These are phyloP conservation scores for Rossbeevera mucosa DNA, from an alignment of 768 basidiomycete genomes.

Conservation along the genomic window DNA sequence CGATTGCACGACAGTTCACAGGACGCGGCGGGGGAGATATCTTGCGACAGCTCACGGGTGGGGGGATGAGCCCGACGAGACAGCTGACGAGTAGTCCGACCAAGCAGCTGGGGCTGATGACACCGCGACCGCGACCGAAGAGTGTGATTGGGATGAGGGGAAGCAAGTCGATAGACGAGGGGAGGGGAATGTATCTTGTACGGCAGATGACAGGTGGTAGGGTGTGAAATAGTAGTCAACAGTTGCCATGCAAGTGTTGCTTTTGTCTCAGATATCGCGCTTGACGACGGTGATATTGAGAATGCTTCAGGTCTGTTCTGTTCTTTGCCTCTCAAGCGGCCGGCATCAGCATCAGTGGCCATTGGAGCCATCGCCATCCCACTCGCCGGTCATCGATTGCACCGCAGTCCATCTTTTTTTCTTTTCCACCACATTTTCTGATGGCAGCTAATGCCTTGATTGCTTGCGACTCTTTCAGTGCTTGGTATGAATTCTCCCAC, in stretches of 20 bases:
- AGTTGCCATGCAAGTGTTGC: conserved; percentile 12
- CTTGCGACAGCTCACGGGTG: conserved; percentile 60
- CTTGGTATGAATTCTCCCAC: conserved; percentile 24
- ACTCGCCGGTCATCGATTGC: conserved; percentile 6
- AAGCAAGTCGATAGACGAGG: conserved; percentile 62
- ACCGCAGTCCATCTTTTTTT: conserved; percentile 1
- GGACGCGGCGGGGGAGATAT: conserved; percentile 46
- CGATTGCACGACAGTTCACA: conserved; percentile 72
- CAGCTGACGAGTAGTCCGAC: conserved; percentile 66
- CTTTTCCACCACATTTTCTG: conserved; percentile 13
- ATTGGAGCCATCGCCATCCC: neutral
- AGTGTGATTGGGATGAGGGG: conserved; percentile 70
- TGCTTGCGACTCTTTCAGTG: conserved; percentile 9
- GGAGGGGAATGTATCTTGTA: conserved; percentile 66
- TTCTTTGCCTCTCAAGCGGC: conserved; percentile 1
- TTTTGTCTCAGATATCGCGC: neutral
- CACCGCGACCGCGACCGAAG: conserved; percentile 61
- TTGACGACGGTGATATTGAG: neutral
- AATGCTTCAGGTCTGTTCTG: neutral
- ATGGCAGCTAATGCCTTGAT: conserved; percentile 16
- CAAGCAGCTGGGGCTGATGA: conserved; percentile 51
- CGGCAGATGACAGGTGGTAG: conserved; percentile 68
- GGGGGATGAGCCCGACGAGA: conserved; percentile 61
- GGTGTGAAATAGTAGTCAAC: conserved; percentile 14
- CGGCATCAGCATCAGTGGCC: conserved; percentile 7